phyloP scores from a whole-genome alignment of 164 flowering plant species.

The Aristolochia californica region DNA sequence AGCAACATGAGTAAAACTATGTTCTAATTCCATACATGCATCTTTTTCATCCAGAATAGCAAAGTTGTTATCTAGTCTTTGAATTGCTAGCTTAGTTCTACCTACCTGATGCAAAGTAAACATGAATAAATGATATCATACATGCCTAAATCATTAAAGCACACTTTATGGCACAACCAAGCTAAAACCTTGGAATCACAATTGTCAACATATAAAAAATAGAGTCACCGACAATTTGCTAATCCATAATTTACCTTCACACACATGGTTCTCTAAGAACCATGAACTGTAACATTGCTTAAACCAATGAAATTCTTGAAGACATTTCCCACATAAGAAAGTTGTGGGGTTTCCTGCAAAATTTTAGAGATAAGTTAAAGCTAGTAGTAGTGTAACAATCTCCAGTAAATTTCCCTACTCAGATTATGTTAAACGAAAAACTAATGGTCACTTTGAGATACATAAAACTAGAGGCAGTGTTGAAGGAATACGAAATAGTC shows the following conservation, averaged over 20 bases:
- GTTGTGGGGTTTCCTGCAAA: neutral
- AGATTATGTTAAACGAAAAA: no score
- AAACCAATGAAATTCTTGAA: slow-evolving; percentile 4
- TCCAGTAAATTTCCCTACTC: neutral
- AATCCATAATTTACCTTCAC: no score
- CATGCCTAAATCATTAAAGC: slow-evolving; percentile 4
- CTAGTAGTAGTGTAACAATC: neutral
- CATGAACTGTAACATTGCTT: slow-evolving; percentile 1
- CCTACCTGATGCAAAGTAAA: slow-evolving; percentile 36
- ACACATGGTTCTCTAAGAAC: neutral
- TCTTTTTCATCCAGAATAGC: slow-evolving; percentile 58
- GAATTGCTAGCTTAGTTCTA: slow-evolving; percentile 36
- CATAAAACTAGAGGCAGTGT: no score
- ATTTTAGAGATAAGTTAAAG: neutral
- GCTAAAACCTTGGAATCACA: slow-evolving; percentile 60
- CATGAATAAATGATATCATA: slow-evolving; percentile 1
- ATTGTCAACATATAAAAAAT: no score
- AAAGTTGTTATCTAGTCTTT: slow-evolving; percentile 58
- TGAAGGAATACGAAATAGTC: no score
- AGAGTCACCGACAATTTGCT: no score
- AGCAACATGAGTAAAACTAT: no score
- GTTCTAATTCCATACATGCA: slow-evolving; percentile 34
- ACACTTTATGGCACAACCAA: slow-evolving; percentile 77
- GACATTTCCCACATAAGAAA: neutral
- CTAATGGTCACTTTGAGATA: no score